Evolutionary conservation across 2,329 filamentous ascomycete species (phyloP), one percentile per base, ranked within the genome.

Genomic region (Colletotrichum tropicale): DNA sequence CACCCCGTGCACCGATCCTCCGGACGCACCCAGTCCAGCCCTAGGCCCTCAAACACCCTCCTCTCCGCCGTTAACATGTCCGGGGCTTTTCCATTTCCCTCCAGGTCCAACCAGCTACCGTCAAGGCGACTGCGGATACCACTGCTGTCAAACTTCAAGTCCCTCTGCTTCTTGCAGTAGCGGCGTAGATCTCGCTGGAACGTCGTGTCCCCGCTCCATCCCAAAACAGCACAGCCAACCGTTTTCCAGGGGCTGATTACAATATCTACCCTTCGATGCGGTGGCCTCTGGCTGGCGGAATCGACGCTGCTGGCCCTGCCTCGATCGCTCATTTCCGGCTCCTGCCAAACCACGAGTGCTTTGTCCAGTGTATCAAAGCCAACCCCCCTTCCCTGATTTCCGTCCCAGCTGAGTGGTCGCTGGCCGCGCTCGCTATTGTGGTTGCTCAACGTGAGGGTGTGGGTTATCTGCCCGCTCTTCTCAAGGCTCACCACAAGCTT

Each of bases 341-440:
- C 88, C 81, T 98, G 95, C 96, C 96, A 98, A 0, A 98, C 95
- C 1, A 98, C 94, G 68, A 98, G 86, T 0, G 96, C 96, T 83
- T 98, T 98, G 83, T 98, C 96, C 1, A 98, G 89, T 0, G 93
- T 95, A 81, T 98, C 96, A 78, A 98, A 98, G 1, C 95, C 94
- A 26, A 88, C 86, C 0, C 89, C 89, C 15, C 69, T 75, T 26
- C 77, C 80, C 36, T 81, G 81, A 62, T 84, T 81, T 0, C 89
- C 89, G 77, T 89, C 89, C 89, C 89, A 92, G 21, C 84, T 82
- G 8, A 91, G 83, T 1, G 91, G 87, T 26, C 80, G 82, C 80
- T 98, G 96, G 6, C 91, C 93, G 30, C 96, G 91, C 69, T 94
- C 89, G 13, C 94, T 95, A 78, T 93, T 94, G 62, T 90, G 91